Evolutionary conservation across 1,284 basidiomycete genomes (phyloP), one percentile per base, ranked within the genome.

Genomic region (Malassezia equina): DNA sequence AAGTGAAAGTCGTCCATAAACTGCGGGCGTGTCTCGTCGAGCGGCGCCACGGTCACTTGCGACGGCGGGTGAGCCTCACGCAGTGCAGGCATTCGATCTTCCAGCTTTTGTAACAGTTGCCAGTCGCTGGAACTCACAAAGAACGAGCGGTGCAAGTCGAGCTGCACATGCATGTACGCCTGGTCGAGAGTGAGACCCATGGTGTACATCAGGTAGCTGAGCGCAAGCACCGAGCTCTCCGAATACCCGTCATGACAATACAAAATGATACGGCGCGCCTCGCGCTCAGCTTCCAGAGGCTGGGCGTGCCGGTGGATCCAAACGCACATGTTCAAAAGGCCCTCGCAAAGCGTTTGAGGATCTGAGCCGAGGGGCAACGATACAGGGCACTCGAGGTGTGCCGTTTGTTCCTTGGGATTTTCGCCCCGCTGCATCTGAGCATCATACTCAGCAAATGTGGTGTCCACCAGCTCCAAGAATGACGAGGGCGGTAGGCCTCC

Each of bases 101-200:
- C 90, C 51, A 93, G 80, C 52, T 81, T 79, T 63, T 82, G 79
- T 61, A 96, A 77, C n/a, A 93, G 73, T 0, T 80, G 80, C 48
- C 91, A 76, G 75, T 95, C 91, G 36, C 79, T 79, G 45, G 84
- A 83, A 75, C 94, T 95, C 47, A 96, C 87, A 66, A 94, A 96
- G 79, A 98, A 98, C n/a, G 77, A 78, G 31, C 81, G 75, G 27
- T 78, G 72, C 34, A 77, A 75, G 3, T 75, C 72, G 79, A 86
- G 60, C 82, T 85, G 89, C 70, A 77, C 82, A 78, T 80, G 86
- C 80, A 78, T 80, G 80, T 74, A 96, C 15, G 90, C 91, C 69
- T 91, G 88, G 4, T 90, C 86, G 11, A 95, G 80, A 43, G 79
- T 74, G 28, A 75, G 84, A 68, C 63, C 79, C 73, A 75, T 83